These are phyloP conservation scores for Trichoderma asperellum DNA, from an alignment of 2,329 filamentous ascomycete genomes.

Conservation along the genomic window DNA sequence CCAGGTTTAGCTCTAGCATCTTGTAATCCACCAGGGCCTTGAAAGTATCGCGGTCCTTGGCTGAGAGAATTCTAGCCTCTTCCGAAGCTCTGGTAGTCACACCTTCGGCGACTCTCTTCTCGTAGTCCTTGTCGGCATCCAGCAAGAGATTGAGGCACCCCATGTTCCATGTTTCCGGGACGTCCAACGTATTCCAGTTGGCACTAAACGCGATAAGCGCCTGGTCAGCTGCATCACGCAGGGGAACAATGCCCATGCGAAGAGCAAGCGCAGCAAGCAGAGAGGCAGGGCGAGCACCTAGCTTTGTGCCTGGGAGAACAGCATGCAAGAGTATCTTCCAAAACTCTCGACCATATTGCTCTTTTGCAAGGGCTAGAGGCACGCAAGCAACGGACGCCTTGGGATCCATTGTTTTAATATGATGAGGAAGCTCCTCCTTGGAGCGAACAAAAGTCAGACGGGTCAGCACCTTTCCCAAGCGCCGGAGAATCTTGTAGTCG, in stretches of 20 bases:
- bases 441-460: conserved; percentile 50
- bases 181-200: conserved; percentile 52
- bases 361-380: conserved; percentile 47
- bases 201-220: conserved; percentile 48
- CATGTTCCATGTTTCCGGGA: conserved; percentile 55
- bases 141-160: conserved; percentile 52
- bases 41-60: conserved; percentile 48
- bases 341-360: conserved; percentile 45
- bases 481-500: conserved; percentile 51
- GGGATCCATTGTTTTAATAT: conserved; percentile 41
- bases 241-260: conserved; percentile 51
- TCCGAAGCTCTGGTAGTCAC: conserved; percentile 28
- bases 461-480: conserved; percentile 52
- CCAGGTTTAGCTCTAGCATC: conserved; percentile 51
- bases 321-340: conserved; percentile 55
- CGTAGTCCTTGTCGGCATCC: conserved; percentile 49
- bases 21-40: conserved; percentile 51
- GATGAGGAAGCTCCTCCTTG: conserved; percentile 47
- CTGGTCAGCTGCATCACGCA: conserved; percentile 46
- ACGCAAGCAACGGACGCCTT: conserved; percentile 46
- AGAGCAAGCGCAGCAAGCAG: conserved; percentile 53
- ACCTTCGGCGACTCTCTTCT: conserved; percentile 36
- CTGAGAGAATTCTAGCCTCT: conserved; percentile 39
- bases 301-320: conserved; percentile 53
- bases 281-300: conserved; percentile 49